Percentiles rank a stretch among this genome's conserved stretches.
Evolutionary conservation across 345 rosid genomes (phyloP).

Genomic region (Raphanus sativus): DNA sequence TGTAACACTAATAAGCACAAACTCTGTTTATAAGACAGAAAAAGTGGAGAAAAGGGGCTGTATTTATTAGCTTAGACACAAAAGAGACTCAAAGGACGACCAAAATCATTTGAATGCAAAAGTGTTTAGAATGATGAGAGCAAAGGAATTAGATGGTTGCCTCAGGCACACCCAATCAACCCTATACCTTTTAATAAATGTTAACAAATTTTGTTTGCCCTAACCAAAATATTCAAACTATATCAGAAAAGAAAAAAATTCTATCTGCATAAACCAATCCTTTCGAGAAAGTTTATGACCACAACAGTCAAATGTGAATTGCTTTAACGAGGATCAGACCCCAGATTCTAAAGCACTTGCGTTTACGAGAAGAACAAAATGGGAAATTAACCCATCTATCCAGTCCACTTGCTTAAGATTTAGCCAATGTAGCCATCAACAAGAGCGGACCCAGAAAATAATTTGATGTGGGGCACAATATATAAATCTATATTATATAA

Average conservation of each 20-base stretch:
- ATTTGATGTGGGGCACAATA: too few species aligned
- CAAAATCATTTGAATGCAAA: constrained; percentile 34
- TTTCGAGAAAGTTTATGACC: constrained; percentile 37
- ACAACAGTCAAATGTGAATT: constrained; percentile 35
- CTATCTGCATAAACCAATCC: constrained; percentile 24
- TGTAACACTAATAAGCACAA: too few species aligned
- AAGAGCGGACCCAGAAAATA: too few species aligned
- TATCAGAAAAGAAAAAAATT: constrained; percentile 18
- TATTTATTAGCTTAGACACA: constrained; percentile 39
- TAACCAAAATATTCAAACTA: constrained; percentile 25
- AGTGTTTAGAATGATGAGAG: constrained; percentile 31
- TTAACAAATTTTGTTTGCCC: constrained; percentile 31
- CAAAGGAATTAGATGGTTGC: constrained; percentile 39
- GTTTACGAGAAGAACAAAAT: constrained; percentile 37
- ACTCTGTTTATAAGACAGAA: constrained; percentile 20
- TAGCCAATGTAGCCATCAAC: constrained; percentile 26
- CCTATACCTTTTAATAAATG: constrained; percentile 24
- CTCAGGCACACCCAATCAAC: constrained; percentile 40
- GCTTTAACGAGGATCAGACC: constrained; percentile 36
- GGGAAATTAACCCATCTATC: constrained; percentile 22
- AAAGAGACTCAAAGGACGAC: constrained; percentile 33
- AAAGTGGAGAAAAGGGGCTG: constrained; percentile 19
- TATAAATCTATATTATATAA: too few species aligned
- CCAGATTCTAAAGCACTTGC: constrained; percentile 36
- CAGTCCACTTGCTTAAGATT: constrained; percentile 35